Evolutionary conservation across 441 rosid species (phyloP).

Genomic region (Pelargonium myrrhifolium): DNA sequence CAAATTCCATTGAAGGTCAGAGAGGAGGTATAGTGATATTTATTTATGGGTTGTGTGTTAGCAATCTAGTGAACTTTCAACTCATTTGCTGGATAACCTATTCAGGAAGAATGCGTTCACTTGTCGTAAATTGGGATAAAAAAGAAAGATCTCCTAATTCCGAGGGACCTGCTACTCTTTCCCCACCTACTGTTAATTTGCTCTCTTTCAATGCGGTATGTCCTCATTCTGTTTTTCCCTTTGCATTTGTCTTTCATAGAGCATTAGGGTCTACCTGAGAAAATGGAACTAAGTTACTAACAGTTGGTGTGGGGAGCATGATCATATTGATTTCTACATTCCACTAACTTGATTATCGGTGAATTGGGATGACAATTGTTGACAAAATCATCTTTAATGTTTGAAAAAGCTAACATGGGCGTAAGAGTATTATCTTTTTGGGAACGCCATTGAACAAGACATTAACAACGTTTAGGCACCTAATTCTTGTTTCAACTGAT

Average conservation of each 20-base stretch:
- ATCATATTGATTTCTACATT: neutral
- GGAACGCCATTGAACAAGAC: neutral
- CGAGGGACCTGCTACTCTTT: conserved; percentile 42
- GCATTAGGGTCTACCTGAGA: neutral
- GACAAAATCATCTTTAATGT: neutral
- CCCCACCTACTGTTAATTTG: conserved; percentile 36
- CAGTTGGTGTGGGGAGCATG: neutral
- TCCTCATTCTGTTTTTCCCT: conserved; percentile 10
- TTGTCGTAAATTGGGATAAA: conserved; percentile 63
- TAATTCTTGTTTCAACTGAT: no score
- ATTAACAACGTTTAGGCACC: neutral
- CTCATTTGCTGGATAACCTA: conserved; percentile 15
- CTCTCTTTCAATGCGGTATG: conserved; percentile 52
- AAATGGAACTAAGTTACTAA: neutral
- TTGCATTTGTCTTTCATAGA: neutral
- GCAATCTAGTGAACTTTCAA: conserved; percentile 15
- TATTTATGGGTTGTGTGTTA: conserved; percentile 14
- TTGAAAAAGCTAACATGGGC: neutral
- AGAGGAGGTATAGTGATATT: conserved; percentile 54
- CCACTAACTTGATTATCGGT: neutral
- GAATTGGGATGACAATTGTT: neutral
- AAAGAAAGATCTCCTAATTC: conserved; percentile 58
- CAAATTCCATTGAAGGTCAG: conserved; percentile 39
- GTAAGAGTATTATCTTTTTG: neutral
- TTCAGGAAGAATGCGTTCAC: conserved; percentile 64